Evolutionary conservation across 805 yeast genomes (phyloP).

Genomic region (Brettanomyces custersianus): DNA sequence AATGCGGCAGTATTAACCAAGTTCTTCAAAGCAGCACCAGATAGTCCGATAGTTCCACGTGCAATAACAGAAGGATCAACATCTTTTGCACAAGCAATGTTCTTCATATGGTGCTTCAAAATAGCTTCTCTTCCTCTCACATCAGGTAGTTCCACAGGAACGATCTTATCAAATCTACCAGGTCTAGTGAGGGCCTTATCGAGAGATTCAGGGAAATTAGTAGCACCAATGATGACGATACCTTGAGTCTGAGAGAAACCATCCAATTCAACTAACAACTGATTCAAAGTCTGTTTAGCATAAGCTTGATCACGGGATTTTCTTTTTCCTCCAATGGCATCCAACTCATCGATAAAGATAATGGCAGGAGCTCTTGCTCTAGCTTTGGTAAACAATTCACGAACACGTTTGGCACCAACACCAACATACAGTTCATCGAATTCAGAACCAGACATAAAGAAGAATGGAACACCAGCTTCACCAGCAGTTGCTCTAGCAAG

Average conservation of each 20-base stretch:
- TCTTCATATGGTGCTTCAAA: constrained; percentile 81
- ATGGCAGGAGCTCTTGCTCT: constrained; percentile 94
- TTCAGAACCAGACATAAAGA: constrained; percentile 97
- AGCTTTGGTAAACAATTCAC: constrained; percentile 90
- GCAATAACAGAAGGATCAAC: constrained; percentile 90
- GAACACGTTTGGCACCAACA: constrained; percentile 96
- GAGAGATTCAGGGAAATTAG: constrained; percentile 93
- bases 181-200: constrained; percentile 98
- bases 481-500: constrained; percentile 98
- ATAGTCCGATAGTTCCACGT: constrained; percentile 94
- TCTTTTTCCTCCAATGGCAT: constrained; percentile 94
- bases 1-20: constrained; percentile 97
- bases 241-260: constrained; percentile 92
- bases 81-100: constrained; percentile 74
- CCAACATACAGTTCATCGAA: constrained; percentile 98
- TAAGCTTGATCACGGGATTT: constrained; percentile 97
- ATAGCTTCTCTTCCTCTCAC: constrained; percentile 96
- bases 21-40: constrained; percentile 97
- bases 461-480: constrained; percentile 97
- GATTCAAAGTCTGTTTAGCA: constrained; percentile 95
- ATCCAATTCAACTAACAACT: constrained; percentile 89
- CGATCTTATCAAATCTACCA: constrained; percentile 95
- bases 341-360: constrained; percentile 93
- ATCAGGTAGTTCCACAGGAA: constrained; percentile 92
- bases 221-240: constrained; percentile 93